These are phyloP conservation scores for Sisymbrium altissimum DNA, from an alignment of 345 rosid genomes.

Conservation along the genomic window DNA sequence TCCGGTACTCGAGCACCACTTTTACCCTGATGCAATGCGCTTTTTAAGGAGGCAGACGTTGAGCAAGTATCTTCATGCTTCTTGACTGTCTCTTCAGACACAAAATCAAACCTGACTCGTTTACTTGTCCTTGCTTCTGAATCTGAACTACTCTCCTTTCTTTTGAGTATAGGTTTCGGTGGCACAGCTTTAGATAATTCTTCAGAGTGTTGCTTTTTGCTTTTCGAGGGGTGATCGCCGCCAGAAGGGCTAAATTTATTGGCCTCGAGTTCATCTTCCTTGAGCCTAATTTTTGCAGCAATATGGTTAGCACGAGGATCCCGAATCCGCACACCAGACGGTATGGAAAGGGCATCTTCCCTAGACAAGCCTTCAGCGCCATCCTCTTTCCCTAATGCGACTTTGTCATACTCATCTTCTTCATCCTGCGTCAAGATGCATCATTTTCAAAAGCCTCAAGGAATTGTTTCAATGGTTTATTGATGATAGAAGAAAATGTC, in stretches of 20 bases:
- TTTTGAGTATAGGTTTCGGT: conserved; percentile 57
- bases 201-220: conserved; percentile 15
- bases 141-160: conserved; percentile 43
- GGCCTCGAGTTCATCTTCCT: conserved; percentile 73
- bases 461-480: background rate
- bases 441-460: background rate
- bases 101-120: conserved; percentile 62
- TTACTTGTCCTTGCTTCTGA: conserved; percentile 46
- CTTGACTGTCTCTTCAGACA: conserved; percentile 23
- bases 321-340: conserved; percentile 29
- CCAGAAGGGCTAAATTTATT: conserved; percentile 23
- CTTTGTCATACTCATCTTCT: conserved; percentile 79
- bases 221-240: conserved; percentile 28
- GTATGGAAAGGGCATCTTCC: conserved; percentile 40
- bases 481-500: background rate
- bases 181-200: conserved; percentile 16
- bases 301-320: conserved; percentile 70
- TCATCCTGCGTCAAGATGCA: conserved; percentile 54
- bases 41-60: conserved; percentile 28
- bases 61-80: conserved; percentile 27
- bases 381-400: conserved; percentile 62
- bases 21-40: conserved; percentile 8
- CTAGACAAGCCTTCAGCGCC: conserved; percentile 49
- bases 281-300: conserved; percentile 70
- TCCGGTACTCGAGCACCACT: conserved; percentile 44